Percentiles rank a stretch among this genome's conserved stretches.
Evolutionary conservation across 2,329 filamentous ascomycete species (phyloP).

Genomic region (Colletotrichum magnum): DNA sequence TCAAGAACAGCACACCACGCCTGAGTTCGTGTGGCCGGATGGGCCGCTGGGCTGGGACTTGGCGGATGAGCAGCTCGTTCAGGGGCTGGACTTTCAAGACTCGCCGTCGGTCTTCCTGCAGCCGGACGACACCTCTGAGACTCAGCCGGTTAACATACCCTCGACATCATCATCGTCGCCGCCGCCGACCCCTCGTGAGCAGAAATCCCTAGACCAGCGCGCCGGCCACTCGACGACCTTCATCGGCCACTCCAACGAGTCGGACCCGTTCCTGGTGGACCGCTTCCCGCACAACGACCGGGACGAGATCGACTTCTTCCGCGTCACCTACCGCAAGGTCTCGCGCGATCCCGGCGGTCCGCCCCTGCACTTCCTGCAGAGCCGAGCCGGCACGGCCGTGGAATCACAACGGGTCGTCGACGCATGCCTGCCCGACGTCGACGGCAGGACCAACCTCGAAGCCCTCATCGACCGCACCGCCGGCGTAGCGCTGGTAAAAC

Average conservation of each 20-base stretch:
- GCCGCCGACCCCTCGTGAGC: background rate
- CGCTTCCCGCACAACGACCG: constrained; percentile 44
- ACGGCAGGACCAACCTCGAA: background rate
- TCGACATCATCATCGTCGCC: background rate
- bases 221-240: constrained; percentile 31
- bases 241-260: constrained; percentile 30
- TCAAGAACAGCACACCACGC: background rate
- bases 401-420: background rate
- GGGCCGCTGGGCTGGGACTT: background rate
- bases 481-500: background rate
- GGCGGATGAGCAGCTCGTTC: background rate
- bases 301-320: constrained; percentile 49
- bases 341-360: background rate
- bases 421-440: background rate
- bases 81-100: background rate
- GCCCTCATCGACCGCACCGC: background rate
- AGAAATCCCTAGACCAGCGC: constrained; percentile 2
- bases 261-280: constrained; percentile 42
- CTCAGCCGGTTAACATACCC: background rate
- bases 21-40: background rate
- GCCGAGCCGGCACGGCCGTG: constrained; percentile 4
- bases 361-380: constrained; percentile 41
- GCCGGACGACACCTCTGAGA: background rate
- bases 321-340: constrained; percentile 42
- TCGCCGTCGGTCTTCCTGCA: background rate